Evolutionary conservation across 139 green algal species (phyloP).

Genomic region (Parachlorella kessleri): DNA sequence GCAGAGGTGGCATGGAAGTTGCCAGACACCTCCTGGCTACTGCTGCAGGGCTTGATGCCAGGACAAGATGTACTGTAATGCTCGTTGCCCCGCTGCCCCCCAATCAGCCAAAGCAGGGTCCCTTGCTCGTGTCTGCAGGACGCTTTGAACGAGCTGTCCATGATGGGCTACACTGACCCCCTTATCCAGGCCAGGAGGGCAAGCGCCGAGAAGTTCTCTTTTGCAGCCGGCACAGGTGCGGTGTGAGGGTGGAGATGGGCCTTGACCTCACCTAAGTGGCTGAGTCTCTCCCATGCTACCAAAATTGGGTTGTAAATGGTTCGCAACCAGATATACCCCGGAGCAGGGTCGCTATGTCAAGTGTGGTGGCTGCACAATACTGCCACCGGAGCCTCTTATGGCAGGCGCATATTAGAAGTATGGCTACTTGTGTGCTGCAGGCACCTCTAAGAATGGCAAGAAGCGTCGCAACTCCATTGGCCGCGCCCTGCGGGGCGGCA

Average conservation of each 20-base stretch:
- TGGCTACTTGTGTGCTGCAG: not conserved
- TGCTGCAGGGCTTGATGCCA: too few species aligned
- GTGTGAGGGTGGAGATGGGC: not conserved
- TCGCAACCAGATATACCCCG: too few species aligned
- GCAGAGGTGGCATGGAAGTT: too few species aligned
- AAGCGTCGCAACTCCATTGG: constrained; percentile 28
- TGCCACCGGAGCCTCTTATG: too few species aligned
- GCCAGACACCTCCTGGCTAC: too few species aligned
- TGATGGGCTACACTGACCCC: constrained; percentile 38
- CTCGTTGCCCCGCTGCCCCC: too few species aligned
- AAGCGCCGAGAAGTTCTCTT: constrained; percentile 11
- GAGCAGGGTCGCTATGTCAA: not conserved
- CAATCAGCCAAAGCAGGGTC: not conserved
- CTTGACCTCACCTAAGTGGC: too few species aligned
- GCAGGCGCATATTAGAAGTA: not conserved
- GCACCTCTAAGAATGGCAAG: constrained; percentile 22
- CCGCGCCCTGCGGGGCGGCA: constrained; percentile 10
- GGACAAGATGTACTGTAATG: too few species aligned
- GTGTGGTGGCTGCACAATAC: not conserved
- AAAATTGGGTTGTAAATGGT: not conserved
- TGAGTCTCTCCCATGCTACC: not conserved
- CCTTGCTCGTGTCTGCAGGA: constrained; percentile 7
- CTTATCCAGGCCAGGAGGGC: not conserved
- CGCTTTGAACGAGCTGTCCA: constrained; percentile 38
- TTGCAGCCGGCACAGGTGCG: constrained; percentile 1